These are phyloP conservation scores for Eucalyptus cladocalyx DNA, from an alignment of 345 rosid genomes.

Conservation along the genomic window DNA sequence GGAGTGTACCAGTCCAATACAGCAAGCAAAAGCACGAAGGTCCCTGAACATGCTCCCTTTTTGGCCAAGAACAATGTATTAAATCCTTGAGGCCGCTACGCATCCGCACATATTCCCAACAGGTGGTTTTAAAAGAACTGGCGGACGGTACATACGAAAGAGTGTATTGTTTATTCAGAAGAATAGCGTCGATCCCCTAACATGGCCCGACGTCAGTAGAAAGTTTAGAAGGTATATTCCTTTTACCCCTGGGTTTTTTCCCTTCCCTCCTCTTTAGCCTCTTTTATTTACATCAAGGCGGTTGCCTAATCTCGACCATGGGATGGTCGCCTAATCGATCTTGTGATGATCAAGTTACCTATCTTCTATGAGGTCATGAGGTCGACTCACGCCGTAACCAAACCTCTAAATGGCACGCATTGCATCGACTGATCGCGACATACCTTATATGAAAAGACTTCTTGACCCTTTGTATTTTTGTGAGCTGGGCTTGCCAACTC, in stretches of 20 bases:
- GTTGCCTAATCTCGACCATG: not conserved
- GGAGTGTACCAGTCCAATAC: not conserved
- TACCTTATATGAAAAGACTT: not conserved
- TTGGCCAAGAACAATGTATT: not conserved
- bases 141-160: not conserved
- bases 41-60: not conserved
- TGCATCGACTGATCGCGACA: fast-evolving
- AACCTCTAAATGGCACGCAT: not conserved
- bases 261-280: not conserved
- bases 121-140: not conserved
- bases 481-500: not conserved
- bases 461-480: not conserved
- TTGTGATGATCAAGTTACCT: not conserved
- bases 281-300: not conserved
- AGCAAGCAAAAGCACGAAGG: not conserved
- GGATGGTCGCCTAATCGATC: not conserved
- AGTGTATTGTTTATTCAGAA: not conserved
- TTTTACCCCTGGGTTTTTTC: not conserved
- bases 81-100: not conserved
- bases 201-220: not conserved
- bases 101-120: not conserved
- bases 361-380: too few relatives aligned
- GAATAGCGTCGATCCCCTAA: not conserved
- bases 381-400: not conserved
- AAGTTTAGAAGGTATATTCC: not conserved